These are phyloP conservation scores for Petunia axillaris DNA, from an alignment of 257 asterid genomes.

Conservation along the genomic window DNA sequence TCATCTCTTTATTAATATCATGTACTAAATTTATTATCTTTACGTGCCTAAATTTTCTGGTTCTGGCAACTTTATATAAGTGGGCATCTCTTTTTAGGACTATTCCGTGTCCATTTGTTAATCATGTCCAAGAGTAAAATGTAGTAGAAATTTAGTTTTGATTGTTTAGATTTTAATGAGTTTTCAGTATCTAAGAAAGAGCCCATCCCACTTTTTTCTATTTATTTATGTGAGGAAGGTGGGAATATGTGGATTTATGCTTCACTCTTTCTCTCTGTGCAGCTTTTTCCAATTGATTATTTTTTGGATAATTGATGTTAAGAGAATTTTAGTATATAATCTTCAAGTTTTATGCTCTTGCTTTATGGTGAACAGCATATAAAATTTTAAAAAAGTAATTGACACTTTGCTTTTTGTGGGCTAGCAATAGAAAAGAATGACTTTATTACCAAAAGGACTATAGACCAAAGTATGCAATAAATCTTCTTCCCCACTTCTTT, in stretches of 20 bases:
- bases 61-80: conserved; percentile 17
- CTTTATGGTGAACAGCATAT: conserved; percentile 20
- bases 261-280: conserved; percentile 3
- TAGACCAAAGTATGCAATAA: conserved; percentile 27
- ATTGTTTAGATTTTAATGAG: not conserved
- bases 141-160: not conserved
- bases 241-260: conserved; percentile 16
- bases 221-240: conserved; percentile 11
- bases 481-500: conserved; percentile 27
- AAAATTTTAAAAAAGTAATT: conserved; percentile 23
- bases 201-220: not conserved
- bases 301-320: not conserved
- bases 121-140: not conserved
- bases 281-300: not conserved
- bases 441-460: conserved; percentile 39
- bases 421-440: conserved; percentile 38
- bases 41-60: conserved; percentile 21
- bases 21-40: not conserved
- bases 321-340: not conserved
- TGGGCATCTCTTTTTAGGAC: conserved; percentile 39
- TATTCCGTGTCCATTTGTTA: conserved; percentile 16
- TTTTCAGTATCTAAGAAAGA: not conserved
- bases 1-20: not conserved
- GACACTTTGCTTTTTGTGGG: conserved; percentile 31
- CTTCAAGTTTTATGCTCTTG: conserved; percentile 26